phyloP scores from a whole-genome alignment of 1,284 basidiomycete species.

The Pyrrhoderma lamaoense region DNA sequence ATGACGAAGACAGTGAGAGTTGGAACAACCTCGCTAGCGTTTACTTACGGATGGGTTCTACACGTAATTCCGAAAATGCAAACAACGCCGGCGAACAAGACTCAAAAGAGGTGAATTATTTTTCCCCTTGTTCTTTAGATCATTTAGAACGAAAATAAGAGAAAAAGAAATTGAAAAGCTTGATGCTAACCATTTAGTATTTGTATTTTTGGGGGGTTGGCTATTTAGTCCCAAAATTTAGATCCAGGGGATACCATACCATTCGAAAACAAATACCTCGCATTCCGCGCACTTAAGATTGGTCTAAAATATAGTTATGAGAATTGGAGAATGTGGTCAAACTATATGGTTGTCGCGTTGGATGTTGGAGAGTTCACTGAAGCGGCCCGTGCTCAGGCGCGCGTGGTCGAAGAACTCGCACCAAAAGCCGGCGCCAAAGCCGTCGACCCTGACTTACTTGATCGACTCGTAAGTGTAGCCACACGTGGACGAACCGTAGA shows the following conservation, averaged over 20 bases:
- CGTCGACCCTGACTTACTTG: slow-evolving; percentile 82
- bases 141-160: background rate
- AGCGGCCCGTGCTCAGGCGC: slow-evolving; percentile 75
- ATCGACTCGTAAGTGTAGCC: slow-evolving; percentile 81
- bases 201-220: too few relatives aligned
- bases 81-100: slow-evolving; percentile 24
- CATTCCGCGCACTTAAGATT: slow-evolving; percentile 90
- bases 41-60: slow-evolving; percentile 75
- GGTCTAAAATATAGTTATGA: slow-evolving; percentile 81
- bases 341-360: slow-evolving; percentile 93
- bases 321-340: slow-evolving; percentile 98
- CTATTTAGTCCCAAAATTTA: slow-evolving; percentile 10
- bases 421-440: slow-evolving; percentile 50
- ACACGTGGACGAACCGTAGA: slow-evolving; percentile 36
- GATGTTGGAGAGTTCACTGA: slow-evolving; percentile 92
- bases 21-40: slow-evolving; percentile 98
- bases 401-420: slow-evolving; percentile 79
- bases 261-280: slow-evolving; percentile 75
- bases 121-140: background rate
- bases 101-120: slow-evolving; percentile 12
- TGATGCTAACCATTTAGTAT: too few relatives aligned
- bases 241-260: slow-evolving; percentile 31
- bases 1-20: slow-evolving; percentile 95
- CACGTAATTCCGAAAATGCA: slow-evolving; percentile 9
- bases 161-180: background rate